Base-by-base conservation (phyloP, 768 basidiomycete species). In the Hericium coralloides region DNA sequence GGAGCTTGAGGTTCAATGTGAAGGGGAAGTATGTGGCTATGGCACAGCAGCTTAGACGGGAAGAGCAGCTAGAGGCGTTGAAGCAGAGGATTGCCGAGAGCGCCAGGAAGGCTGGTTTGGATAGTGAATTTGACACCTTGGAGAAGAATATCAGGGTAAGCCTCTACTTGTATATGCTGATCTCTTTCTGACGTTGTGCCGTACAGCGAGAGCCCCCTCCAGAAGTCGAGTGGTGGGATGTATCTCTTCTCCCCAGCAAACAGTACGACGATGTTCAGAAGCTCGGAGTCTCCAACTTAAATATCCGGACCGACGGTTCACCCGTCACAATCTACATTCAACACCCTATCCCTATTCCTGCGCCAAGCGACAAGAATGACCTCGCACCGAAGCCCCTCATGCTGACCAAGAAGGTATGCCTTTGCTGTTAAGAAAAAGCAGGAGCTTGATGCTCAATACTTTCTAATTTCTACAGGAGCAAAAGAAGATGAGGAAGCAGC, bases 171-270 rank as follows among this genome's bases (percentile, higher is more conserved):
- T 51, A 47, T 49, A 38, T 52, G 49, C 23, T 31, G 9, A 7
- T 52, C 14, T 22, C 18, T 31, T 51, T 9, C 41, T 36, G 15
- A 55, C 36, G 38, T 57, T 23, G 50, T 47, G 45, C 57, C 41
- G n/a, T 7, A 12, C 63, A 95, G 87, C 79, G 94, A 47, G 82
- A 83, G 55, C 80, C 91, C 0, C 97, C 95, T 7, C 95, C 95
- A 0, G 85, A 82, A 4, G 81, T 86, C 4, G 97, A 98, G 69
- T 99, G 97, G 97, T 99, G 97, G 97, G 97, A 99, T 71, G 85
- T 81, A 20, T 80, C 90, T 0, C 74, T 98, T 14, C 73, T 99
- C 10, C 89, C 91, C 0, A 85, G 76, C 63, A 86, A 88, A 72
- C 79, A 74, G 4, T 98, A 98, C 69, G 80, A 82, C 48, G 93